Evolutionary conservation across 306 rosid genomes (phyloP), one percentile per base, ranked within the genome.

Genomic region (Prunus campanulata): DNA sequence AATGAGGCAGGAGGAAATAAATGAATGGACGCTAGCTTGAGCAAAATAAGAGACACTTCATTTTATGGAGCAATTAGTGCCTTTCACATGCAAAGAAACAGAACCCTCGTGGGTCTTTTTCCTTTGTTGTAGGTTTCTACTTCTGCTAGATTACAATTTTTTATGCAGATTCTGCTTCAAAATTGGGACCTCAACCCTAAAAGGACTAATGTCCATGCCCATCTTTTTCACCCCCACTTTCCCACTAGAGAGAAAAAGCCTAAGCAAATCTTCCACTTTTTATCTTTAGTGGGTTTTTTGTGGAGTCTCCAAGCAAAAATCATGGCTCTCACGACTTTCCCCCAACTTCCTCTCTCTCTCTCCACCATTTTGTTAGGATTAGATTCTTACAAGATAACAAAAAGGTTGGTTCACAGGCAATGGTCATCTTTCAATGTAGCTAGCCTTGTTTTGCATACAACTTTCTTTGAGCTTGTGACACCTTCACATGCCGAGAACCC

Each of bases 331-430:
- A 68, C 70, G 91, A 87, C 83, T 63, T 74, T 20, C 67, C 60
- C 44, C 64, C 79, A 44, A 54, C 78, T 22, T 11, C 22, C 18
- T 29, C 50, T 54, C 60, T 66, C 62, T 71, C 71, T 22, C 73
- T 6, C 69, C 66, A 67, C 79, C 84, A 83, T 80, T 72, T 52
- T 51, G 78, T 59, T 80, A 44, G 22, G 74, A 71, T 83, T 75
- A 85, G 89, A 87, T 86, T 89, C 91, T 81, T 8, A 25, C 25
- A 71, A 77, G 81, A 88, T 77, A 74, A 85, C 81, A 85, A 63
- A 88, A 85, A 81, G 83, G 64, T 77, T 20, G 66, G 66, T 74
- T 87, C 85, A 84, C 84, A 81, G 69, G 78, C 77, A 83, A 83
- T 64, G 87, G 81, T 79, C 86, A 83, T 81, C 75, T 67, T 42